Evolutionary conservation across 176 grass and related monocot genomes (phyloP).

Genomic region (Bothriochloa decipiens): DNA sequence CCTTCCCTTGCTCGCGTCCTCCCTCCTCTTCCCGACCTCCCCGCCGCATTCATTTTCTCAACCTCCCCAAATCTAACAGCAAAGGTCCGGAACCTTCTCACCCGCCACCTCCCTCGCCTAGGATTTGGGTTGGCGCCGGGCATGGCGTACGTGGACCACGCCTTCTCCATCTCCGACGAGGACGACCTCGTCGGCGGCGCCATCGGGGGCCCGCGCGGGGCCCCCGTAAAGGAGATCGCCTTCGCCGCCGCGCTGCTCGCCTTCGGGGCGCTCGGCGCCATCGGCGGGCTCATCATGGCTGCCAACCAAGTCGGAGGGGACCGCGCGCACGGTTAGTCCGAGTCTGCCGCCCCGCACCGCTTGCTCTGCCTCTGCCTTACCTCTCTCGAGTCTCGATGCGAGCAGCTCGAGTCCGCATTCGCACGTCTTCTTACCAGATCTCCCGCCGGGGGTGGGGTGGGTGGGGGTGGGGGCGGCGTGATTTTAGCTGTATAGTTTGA

Average conservation of each 20-base stretch:
- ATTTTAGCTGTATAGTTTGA: too few species aligned
- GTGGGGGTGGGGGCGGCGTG: too few species aligned
- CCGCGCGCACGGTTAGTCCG: slow-evolving; percentile 71
- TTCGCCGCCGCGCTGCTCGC: slow-evolving; percentile 90
- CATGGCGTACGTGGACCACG: slow-evolving; percentile 99
- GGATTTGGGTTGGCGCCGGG: neutral
- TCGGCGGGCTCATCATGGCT: slow-evolving; percentile 73
- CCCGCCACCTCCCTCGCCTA: too few species aligned
- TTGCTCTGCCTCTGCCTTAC: too few species aligned
- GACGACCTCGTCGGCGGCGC: slow-evolving; percentile 79
- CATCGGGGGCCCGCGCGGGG: slow-evolving; percentile 54
- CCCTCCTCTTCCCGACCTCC: neutral
- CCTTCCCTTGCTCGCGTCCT: neutral
- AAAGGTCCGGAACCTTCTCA: slow-evolving; percentile 9
- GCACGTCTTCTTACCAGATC: neutral
- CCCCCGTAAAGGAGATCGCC: slow-evolving; percentile 98
- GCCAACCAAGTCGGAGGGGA: slow-evolving; percentile 85
- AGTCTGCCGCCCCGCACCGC: neutral
- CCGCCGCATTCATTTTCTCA: neutral
- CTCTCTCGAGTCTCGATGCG: neutral
- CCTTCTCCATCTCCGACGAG: slow-evolving; percentile 95
- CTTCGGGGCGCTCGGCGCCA: slow-evolving; percentile 69
- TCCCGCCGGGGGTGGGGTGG: too few species aligned
- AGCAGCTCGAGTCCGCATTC: neutral
- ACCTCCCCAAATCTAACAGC: neutral